Evolutionary conservation across 257 asterid species (phyloP).

Genomic region (Dorcoceras hygrometricum): DNA sequence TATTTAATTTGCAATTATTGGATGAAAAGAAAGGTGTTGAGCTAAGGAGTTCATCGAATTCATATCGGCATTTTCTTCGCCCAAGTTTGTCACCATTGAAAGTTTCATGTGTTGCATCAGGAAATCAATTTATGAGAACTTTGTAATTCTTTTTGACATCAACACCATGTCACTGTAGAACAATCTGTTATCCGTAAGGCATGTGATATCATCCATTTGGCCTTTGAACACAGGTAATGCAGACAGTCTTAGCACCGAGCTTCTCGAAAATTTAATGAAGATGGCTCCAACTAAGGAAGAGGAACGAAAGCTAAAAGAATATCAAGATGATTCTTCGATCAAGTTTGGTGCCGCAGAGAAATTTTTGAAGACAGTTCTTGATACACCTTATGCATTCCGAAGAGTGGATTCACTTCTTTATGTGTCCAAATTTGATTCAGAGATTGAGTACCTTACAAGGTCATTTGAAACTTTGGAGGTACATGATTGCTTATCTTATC

Average conservation of each 20-base stretch:
- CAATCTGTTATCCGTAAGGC: neutral
- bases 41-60: too few relatives aligned
- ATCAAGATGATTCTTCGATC: slow-evolving; percentile 60
- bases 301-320: slow-evolving; percentile 75
- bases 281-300: slow-evolving; percentile 97
- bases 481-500: slow-evolving; percentile 31
- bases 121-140: neutral
- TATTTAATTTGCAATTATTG: too few relatives aligned
- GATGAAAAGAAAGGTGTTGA: too few relatives aligned
- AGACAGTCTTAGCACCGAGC: slow-evolving; percentile 77
- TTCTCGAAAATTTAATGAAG: slow-evolving; percentile 85
- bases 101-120: neutral
- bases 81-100: neutral
- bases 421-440: slow-evolving; percentile 69
- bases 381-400: slow-evolving; percentile 81
- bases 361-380: slow-evolving; percentile 74
- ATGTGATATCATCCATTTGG: slow-evolving; percentile 18
- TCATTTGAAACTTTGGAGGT: slow-evolving; percentile 94
- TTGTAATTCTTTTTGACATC: neutral
- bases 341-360: slow-evolving; percentile 91
- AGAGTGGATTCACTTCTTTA: slow-evolving; percentile 87
- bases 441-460: slow-evolving; percentile 76
- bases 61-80: neutral
- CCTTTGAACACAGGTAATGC: slow-evolving; percentile 60
- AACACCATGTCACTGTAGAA: neutral